phyloP scores from a whole-genome alignment of 164 flowering plant species.

The Stephania yunnanensis region DNA sequence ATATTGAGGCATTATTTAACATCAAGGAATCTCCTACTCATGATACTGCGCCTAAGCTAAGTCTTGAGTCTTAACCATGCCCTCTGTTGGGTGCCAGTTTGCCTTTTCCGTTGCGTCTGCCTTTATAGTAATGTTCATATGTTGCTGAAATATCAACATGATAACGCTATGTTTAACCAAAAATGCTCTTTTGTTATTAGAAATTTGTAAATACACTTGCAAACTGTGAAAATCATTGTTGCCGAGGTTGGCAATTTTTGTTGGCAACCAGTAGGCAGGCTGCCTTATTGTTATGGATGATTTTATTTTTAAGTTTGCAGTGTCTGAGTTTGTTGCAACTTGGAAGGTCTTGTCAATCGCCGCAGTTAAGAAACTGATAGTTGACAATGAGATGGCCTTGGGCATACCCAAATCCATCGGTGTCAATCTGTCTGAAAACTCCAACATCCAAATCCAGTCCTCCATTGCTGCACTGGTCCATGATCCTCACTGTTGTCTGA shows the following conservation, averaged over 20 bases:
- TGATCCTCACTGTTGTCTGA: constrained; percentile 51
- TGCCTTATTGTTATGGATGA: background rate
- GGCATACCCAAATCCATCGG: constrained; percentile 41
- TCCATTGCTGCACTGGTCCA: constrained; percentile 79
- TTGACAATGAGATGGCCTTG: constrained; percentile 29
- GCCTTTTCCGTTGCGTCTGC: no score
- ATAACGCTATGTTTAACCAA: no score
- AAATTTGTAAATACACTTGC: background rate
- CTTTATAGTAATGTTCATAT: no score
- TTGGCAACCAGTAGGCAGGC: background rate
- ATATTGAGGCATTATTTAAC: no score
- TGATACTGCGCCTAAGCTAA: no score
- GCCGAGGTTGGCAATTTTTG: background rate
- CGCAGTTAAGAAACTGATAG: constrained; percentile 25
- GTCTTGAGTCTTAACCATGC: no score
- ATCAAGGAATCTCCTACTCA: no score
- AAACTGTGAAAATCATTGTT: background rate
- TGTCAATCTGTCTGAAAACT: constrained; percentile 48
- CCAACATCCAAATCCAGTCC: constrained; percentile 63
- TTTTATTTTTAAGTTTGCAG: background rate
- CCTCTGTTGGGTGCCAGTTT: no score
- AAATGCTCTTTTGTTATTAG: background rate
- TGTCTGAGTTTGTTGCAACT: background rate
- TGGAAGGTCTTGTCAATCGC: background rate
- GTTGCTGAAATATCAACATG: no score